A percentile compares a stretch with the other conserved stretches of the same genome.
phyloP scores from a whole-genome alignment of 306 rosid genomes.

The Ormosia emarginata region DNA sequence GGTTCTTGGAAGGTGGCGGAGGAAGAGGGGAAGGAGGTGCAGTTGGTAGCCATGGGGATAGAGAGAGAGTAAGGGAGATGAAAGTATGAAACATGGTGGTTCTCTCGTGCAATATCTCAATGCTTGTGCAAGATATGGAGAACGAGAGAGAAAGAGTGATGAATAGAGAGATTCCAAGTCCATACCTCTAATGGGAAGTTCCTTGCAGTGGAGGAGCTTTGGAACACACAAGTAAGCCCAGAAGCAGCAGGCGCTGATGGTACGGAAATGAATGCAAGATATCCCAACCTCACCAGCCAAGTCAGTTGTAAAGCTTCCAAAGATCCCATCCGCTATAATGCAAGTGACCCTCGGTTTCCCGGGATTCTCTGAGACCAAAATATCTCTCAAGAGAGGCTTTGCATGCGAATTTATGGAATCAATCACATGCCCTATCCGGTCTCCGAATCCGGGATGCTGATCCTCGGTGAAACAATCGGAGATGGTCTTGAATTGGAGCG shows the following conservation, averaged over 20 bases:
- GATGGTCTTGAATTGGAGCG: slow-evolving; percentile 38
- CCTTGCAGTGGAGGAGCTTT: slow-evolving; percentile 9
- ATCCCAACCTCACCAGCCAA: slow-evolving; percentile 26
- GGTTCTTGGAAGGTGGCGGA: no score
- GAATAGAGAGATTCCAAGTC: no score
- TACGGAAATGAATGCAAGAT: slow-evolving; percentile 39
- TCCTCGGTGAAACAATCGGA: slow-evolving; percentile 25
- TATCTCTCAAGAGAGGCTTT: slow-evolving; percentile 27
- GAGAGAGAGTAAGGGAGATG: no score
- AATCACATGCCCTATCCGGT: not conserved
- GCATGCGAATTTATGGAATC: not conserved
- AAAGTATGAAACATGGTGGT: no score
- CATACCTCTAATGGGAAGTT: slow-evolving; percentile 54
- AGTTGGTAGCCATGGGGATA: no score
- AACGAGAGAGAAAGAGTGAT: no score
- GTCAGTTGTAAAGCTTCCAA: slow-evolving; percentile 27
- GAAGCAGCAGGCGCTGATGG: slow-evolving; percentile 33
- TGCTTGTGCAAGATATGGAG: no score
- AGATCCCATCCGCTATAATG: slow-evolving; percentile 41
- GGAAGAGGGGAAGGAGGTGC: no score
- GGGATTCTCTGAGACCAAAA: not conserved
- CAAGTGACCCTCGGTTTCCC: slow-evolving; percentile 27
- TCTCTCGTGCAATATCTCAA: no score
- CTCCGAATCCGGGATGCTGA: slow-evolving; percentile 25
- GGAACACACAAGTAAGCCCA: slow-evolving; percentile 45